Percentiles rank a stretch among this genome's conserved stretches.
phyloP scores from a whole-genome alignment of 257 asterid genomes.

The Gynochthodes officinalis region DNA sequence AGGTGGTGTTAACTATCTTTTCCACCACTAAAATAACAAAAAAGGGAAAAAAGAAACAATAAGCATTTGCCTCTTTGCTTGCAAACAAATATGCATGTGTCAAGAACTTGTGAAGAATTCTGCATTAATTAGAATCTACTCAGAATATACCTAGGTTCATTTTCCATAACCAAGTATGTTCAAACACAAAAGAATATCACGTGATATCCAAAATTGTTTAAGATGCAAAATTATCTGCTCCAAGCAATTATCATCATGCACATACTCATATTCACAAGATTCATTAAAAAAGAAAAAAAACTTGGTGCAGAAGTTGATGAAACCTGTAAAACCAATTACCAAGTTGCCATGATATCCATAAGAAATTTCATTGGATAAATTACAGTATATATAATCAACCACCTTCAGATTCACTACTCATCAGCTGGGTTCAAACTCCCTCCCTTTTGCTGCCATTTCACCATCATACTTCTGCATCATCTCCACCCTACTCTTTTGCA shows the following conservation, averaged over 20 bases:
- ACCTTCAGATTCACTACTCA: neutral
- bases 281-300: neutral
- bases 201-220: too few relatives aligned
- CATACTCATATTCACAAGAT: neutral
- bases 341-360: neutral
- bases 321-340: neutral
- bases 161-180: neutral
- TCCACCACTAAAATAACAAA: neutral
- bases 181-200: too few relatives aligned
- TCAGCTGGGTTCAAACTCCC: neutral
- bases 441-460: neutral
- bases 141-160: neutral
- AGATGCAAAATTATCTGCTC: neutral
- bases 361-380: neutral
- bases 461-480: neutral
- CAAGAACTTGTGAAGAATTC: neutral
- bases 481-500: neutral
- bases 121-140: neutral
- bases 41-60: neutral
- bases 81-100: neutral
- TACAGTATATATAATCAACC: neutral
- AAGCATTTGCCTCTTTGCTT: neutral
- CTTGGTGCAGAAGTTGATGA: neutral
- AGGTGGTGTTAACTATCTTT: neutral
- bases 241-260: too few relatives aligned